Evolutionary conservation across 108 stramenopile species (phyloP).

Genomic region (Nitzschia sp.): DNA sequence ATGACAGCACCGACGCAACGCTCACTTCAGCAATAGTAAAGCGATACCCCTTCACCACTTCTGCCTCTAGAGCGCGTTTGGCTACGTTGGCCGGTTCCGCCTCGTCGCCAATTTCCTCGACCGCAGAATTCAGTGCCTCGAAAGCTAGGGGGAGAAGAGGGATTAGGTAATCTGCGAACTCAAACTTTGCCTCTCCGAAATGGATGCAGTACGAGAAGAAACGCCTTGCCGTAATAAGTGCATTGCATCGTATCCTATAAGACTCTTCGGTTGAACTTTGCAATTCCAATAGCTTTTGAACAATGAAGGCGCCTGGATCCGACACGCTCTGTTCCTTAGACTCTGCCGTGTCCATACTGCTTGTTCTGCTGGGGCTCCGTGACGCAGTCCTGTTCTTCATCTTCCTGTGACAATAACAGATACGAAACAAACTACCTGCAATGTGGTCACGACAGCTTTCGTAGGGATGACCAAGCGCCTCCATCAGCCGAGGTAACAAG

Average conservation of each 20-base stretch:
- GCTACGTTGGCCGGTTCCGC: constrained; percentile 60
- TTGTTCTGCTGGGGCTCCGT: constrained; percentile 25
- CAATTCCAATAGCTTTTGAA: constrained; percentile 51
- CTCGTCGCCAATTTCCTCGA: constrained; percentile 35
- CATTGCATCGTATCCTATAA: constrained; percentile 64
- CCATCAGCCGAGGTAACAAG: constrained; percentile 63
- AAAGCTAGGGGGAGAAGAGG: constrained; percentile 79
- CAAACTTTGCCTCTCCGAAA: constrained; percentile 78
- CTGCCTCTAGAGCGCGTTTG: constrained; percentile 74
- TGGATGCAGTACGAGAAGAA: constrained; percentile 83
- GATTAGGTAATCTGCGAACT: constrained; percentile 72
- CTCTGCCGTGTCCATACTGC: constrained; percentile 16
- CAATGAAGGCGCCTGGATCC: constrained; percentile 63
- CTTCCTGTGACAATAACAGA: constrained; percentile 77
- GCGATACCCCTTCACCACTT: constrained; percentile 79
- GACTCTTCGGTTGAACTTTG: constrained; percentile 33
- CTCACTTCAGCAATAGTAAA: constrained; percentile 78
- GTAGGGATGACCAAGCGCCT: constrained; percentile 84
- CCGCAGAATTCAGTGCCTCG: constrained; percentile 58
- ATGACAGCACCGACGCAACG: constrained; percentile 61
- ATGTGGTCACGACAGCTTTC: constrained; percentile 87
- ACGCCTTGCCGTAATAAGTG: constrained; percentile 76
- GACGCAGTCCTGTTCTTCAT: constrained; percentile 36
- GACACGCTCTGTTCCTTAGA: constrained; percentile 17
- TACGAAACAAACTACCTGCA: constrained; percentile 72